phyloP scores from a whole-genome alignment of 331 rosid species.

The Phaseolus coccineus region DNA sequence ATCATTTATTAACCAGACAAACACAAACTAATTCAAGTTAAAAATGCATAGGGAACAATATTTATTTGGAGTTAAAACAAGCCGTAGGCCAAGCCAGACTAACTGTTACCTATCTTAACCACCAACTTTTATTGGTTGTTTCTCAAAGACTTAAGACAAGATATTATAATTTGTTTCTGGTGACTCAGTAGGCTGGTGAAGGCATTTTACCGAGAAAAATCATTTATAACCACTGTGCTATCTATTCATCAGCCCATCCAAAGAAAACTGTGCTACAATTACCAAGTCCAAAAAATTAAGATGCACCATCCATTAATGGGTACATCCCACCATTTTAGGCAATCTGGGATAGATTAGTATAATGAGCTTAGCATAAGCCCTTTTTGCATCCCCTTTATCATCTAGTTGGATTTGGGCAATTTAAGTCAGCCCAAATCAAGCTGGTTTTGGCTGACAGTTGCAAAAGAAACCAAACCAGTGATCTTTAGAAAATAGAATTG shows the following conservation, averaged over 20 bases:
- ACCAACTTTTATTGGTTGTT: neutral
- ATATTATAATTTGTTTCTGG: neutral
- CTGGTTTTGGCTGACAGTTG: conserved; percentile 8
- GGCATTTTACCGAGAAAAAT: neutral
- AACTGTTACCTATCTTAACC: neutral
- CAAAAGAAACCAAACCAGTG: conserved; percentile 18
- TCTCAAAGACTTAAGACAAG: neutral
- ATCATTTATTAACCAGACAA: neutral
- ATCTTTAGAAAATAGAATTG: conserved; percentile 35
- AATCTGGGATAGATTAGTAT: conserved; percentile 1
- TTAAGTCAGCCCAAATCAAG: conserved; percentile 5
- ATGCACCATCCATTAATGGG: neutral
- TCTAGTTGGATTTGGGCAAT: conserved; percentile 8
- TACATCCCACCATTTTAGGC: neutral
- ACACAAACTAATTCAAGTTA: conserved; percentile 4
- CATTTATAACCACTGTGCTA: neutral
- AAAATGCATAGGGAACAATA: neutral
- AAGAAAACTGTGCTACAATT: neutral
- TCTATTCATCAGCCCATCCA: neutral
- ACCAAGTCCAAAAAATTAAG: neutral
- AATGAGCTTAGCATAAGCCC: neutral
- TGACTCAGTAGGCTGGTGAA: neutral
- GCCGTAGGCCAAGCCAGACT: neutral
- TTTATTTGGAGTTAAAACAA: conserved; percentile 10
- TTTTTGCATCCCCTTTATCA: conserved; percentile 16